Evolutionary conservation across 306 rosid species (phyloP).

Genomic region (Castanospermum australe): DNA sequence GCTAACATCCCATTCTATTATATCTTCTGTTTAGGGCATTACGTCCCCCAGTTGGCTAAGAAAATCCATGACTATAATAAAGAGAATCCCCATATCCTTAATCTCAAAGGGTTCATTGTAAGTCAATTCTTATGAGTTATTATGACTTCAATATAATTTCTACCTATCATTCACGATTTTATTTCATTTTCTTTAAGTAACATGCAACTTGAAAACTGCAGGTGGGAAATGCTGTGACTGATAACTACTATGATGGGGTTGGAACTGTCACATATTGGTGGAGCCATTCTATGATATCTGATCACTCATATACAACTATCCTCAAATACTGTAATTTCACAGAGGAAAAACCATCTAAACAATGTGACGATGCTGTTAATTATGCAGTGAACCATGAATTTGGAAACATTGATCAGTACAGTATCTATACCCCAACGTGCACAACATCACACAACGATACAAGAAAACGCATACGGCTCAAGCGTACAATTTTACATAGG

Average conservation of each 20-base stretch:
- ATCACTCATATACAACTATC: slow-evolving; percentile 61
- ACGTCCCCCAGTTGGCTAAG: slow-evolving; percentile 86
- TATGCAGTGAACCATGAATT: slow-evolving; percentile 60
- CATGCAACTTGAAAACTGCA: slow-evolving; percentile 13
- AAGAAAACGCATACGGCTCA: slow-evolving; percentile 41
- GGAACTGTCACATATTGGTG: slow-evolving; percentile 82
- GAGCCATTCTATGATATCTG: slow-evolving; percentile 81
- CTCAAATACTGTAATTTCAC: slow-evolving; percentile 64
- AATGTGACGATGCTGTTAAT: slow-evolving; percentile 48
- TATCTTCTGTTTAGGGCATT: slow-evolving; percentile 59
- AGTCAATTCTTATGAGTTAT: too few species aligned
- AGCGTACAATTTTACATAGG: slow-evolving; percentile 49
- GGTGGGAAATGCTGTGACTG: slow-evolving; percentile 87
- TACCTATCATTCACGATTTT: too few species aligned
- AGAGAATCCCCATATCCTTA: slow-evolving; percentile 51
- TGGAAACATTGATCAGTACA: slow-evolving; percentile 68
- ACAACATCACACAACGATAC: slow-evolving; percentile 14
- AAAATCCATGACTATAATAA: slow-evolving; percentile 55
- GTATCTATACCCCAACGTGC: slow-evolving; percentile 71
- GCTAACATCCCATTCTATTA: background rate
- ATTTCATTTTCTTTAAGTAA: background rate
- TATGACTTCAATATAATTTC: background rate
- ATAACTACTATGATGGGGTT: slow-evolving; percentile 55
- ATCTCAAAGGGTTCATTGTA: slow-evolving; percentile 74
- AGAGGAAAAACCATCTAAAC: slow-evolving; percentile 30